phyloP scores from a whole-genome alignment of 768 basidiomycete genomes.

The Phylloporus arenicola region DNA sequence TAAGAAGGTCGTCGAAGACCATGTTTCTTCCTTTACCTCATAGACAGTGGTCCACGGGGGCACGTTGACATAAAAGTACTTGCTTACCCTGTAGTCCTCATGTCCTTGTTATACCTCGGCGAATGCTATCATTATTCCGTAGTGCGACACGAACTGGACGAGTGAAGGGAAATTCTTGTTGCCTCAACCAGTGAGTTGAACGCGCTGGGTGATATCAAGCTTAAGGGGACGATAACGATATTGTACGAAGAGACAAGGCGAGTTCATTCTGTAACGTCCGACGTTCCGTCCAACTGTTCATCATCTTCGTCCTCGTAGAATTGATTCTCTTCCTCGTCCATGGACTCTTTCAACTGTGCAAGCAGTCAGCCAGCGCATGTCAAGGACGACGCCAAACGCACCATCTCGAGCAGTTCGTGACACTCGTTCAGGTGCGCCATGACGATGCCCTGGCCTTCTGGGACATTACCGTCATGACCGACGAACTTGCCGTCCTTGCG shows the following conservation, averaged over 20 bases:
- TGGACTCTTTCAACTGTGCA: conserved; percentile 65
- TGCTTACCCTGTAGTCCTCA: conserved; percentile 14
- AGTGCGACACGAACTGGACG: conserved; percentile 6
- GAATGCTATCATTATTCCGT: conserved; percentile 28
- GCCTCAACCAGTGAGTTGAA: neutral
- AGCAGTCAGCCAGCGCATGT: neutral
- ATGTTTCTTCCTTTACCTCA: conserved; percentile 74
- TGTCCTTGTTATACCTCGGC: conserved; percentile 21
- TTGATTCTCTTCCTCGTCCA: conserved; percentile 64
- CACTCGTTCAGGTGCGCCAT: conserved; percentile 96
- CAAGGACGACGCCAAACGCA: conserved; percentile 28
- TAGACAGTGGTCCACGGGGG: conserved; percentile 29
- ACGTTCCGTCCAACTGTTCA: conserved; percentile 19
- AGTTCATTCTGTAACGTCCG: conserved; percentile 10
- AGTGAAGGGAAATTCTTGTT: too few species aligned
- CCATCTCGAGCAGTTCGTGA: conserved; percentile 94
- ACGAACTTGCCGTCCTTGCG: conserved; percentile 92
- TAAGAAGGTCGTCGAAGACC: conserved; percentile 91
- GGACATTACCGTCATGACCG: conserved; percentile 80
- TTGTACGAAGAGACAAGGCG: neutral
- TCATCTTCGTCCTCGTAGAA: conserved; percentile 50
- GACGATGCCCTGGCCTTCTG: conserved; percentile 94
- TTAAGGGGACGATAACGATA: neutral
- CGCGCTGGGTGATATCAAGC: neutral
- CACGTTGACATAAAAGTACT: conserved; percentile 17